Evolutionary conservation across 495 filamentous ascomycete species (phyloP).

Genomic region (Tuber melanosporum): DNA sequence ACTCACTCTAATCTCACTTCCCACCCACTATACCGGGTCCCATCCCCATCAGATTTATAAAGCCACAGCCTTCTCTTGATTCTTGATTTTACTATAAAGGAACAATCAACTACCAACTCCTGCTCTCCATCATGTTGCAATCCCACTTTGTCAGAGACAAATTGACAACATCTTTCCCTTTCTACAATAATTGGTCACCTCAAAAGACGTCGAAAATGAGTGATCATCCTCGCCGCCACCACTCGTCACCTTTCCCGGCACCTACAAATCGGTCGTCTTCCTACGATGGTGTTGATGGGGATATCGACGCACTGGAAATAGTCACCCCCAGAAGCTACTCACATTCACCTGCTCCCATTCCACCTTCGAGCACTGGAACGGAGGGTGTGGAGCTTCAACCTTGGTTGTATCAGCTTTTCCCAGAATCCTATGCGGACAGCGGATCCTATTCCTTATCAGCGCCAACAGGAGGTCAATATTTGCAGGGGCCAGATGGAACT

Average conservation of each 20-base stretch:
- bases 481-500: conserved; percentile 16
- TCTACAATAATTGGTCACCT: conserved; percentile 28
- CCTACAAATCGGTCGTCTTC: conserved; percentile 28
- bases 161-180: conserved; percentile 25
- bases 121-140: conserved; percentile 33
- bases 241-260: conserved; percentile 16
- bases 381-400: conserved; percentile 29
- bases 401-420: conserved; percentile 39
- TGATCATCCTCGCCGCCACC: conserved; percentile 21
- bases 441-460: conserved; percentile 17
- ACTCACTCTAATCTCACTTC: background rate
- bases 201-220: conserved; percentile 26
- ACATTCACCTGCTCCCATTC: conserved; percentile 33
- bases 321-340: conserved; percentile 38
- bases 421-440: conserved; percentile 33
- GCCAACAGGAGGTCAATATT: conserved; percentile 27
- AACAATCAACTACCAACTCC: conserved; percentile 19
- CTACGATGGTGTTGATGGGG: conserved; percentile 24
- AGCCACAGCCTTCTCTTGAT: background rate
- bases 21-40: background rate
- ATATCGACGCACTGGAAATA: conserved; percentile 34
- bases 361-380: conserved; percentile 14
- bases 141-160: conserved; percentile 34
- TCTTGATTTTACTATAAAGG: conserved; percentile 29
- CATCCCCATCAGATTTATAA: background rate